Base-by-base conservation (phyloP, 2,329 filamentous ascomycete species). In the Cercospora canescens region DNA sequence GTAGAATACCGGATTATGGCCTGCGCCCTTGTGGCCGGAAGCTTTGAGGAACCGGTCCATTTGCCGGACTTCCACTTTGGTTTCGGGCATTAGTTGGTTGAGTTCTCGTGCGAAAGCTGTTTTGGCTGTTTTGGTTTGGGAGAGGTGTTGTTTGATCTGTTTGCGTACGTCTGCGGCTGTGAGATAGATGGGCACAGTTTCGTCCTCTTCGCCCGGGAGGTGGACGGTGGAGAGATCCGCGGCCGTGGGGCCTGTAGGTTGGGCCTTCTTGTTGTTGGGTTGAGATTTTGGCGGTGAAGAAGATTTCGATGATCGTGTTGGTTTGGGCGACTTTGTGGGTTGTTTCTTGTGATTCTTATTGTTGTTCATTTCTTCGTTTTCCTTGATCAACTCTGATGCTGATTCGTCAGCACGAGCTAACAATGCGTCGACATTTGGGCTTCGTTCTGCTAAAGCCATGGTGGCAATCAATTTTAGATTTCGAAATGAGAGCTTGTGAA, bases 141-240 rank as follows among this genome's bases (percentile, higher is more conserved):
- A 74, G 11, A 88, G 78, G 66, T 84, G 76, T 1, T 80, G 80
- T 30, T 79, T 79, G 70, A 88, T 87, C 77, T 88, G 87, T 71
- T 79, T 81, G 54, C 86, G 82, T 14, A 88, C 72, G 58, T 85
- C 84, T 69, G 88, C 82, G 75, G 86, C 88, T 4, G 83, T 85
- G 67, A 88, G 85, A 70, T 79, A 88, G 48, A 88, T 76, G 1
- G 78, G 76, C 8, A 88, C 84, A 0, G 66, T 70, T 34, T 80
- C 79, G 0, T 75, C 71, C 0, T 80, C 80, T 73, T 88, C 85
- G 14, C 82, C 81, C 0, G 79, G 76, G 0, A 88, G 78, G 9
- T 74, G 60, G 26, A 87, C 73, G 16, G 68, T 76, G 30, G 78
- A 75, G 18, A 85, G 76, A 67, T 54, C 57, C 21, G 60, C 26